Percentiles rank a stretch among this genome's conserved stretches.
phyloP scores from a whole-genome alignment of 106 monocot species.

The Acorus gramineus region DNA sequence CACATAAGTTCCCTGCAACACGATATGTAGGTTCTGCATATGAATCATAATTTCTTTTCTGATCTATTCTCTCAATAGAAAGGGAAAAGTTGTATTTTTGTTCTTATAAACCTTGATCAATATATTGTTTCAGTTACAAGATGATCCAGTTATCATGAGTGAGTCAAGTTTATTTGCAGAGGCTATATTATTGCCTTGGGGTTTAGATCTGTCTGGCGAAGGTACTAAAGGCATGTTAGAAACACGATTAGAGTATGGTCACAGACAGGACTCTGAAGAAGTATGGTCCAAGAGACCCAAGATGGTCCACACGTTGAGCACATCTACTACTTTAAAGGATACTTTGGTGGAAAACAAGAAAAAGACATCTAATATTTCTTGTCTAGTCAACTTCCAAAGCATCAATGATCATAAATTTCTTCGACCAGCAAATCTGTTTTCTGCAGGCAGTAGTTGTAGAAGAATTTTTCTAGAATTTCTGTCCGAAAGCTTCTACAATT shows the following conservation, averaged over 20 bases:
- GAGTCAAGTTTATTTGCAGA: conserved; percentile 55
- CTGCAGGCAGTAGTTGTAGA: conserved; percentile 1
- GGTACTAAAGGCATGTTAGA: conserved; percentile 2
- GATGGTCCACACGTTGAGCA: not conserved
- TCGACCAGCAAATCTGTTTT: conserved; percentile 15
- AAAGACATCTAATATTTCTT: conserved; percentile 21
- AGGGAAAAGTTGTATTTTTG: not conserved
- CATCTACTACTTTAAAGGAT: not conserved
- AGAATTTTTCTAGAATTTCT: conserved; percentile 68
- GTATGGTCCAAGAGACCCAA: not conserved
- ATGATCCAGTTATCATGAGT: conserved; percentile 10
- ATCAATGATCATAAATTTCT: conserved; percentile 13
- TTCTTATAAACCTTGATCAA: not conserved
- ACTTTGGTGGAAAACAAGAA: conserved; percentile 2
- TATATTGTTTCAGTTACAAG: conserved; percentile 12
- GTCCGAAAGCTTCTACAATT: conserved; percentile 33
- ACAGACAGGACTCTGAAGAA: not conserved
- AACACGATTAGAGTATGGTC: not conserved
- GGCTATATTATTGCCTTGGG: conserved; percentile 52
- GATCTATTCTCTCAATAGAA: not conserved
- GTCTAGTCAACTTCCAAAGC: conserved; percentile 23
- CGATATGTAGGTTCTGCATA: no score
- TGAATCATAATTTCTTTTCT: conserved; percentile 27
- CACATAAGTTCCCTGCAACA: conserved; percentile 69
- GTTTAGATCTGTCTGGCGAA: conserved; percentile 23